phyloP scores from a whole-genome alignment of 2,329 filamentous ascomycete species.

The Lachnellula cervina region DNA sequence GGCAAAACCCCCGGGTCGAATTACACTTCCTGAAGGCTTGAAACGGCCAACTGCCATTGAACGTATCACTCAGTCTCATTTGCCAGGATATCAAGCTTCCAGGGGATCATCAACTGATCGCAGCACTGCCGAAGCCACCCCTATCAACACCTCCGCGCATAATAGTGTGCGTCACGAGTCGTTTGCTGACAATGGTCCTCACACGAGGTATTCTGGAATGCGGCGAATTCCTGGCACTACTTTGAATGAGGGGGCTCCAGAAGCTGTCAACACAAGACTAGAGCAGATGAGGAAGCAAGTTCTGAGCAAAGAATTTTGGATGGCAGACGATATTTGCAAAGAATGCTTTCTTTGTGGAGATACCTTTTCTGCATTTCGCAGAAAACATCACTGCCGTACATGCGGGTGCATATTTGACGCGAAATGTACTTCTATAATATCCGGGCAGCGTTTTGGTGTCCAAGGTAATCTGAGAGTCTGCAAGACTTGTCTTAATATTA shows the following conservation, averaged over 20 bases:
- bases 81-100: slow-evolving; percentile 44
- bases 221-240: slow-evolving; percentile 53
- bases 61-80: slow-evolving; percentile 39
- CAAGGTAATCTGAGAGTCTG: slow-evolving; percentile 81
- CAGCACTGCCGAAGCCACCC: slow-evolving; percentile 51
- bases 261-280: slow-evolving; percentile 55
- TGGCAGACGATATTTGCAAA: slow-evolving; percentile 97
- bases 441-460: slow-evolving; percentile 83
- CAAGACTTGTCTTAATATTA: slow-evolving; percentile 86
- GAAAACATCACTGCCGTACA: slow-evolving; percentile 92
- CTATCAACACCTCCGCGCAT: slow-evolving; percentile 54
- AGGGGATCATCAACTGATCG: slow-evolving; percentile 56
- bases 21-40: slow-evolving; percentile 24
- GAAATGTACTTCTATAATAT: slow-evolving; percentile 89
- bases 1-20: slow-evolving; percentile 19
- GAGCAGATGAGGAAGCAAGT: slow-evolving; percentile 80
- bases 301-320: slow-evolving; percentile 95
- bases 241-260: slow-evolving; percentile 51
- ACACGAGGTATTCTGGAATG: slow-evolving; percentile 40
- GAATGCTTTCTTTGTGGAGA: slow-evolving; percentile 92
- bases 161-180: slow-evolving; percentile 54
- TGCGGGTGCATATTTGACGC: slow-evolving; percentile 99
- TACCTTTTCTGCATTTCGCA: slow-evolving; percentile 85
- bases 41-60: slow-evolving; percentile 33
- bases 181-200: slow-evolving; percentile 42